Base-by-base conservation (phyloP, 345 rosid genomes). In the Lumnitzera racemosa region DNA sequence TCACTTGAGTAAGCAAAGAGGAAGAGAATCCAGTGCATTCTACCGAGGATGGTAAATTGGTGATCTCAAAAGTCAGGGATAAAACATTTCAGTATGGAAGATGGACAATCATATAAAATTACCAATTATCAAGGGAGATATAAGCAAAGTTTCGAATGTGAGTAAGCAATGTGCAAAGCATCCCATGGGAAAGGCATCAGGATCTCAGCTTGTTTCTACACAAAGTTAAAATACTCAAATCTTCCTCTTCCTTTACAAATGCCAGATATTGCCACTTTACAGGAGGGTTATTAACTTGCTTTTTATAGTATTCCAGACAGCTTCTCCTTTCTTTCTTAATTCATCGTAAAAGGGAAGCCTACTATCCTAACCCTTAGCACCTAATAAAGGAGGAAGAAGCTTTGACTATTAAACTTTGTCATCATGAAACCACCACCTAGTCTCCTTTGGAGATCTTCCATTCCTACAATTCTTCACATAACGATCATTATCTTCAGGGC, bases 341-440 rank as follows among this genome's bases (percentile, higher is more conserved):
- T 52, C 24, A 47, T n/a, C 29, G 15, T 52, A n/a, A 53, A 20
- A 41, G 65, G 59, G 71, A 61, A 55, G 65, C 61, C 61, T 24
- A 41, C 61, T 56, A 65, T 49, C 49, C 50, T 53, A 51, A 60
- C 15, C 25, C 20, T 46, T 54, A 50, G 52, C 12, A 14, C 36
- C 58, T 53, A 69, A 56, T 24, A 70, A 55, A 48, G 67, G 43
- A 74, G 23, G 29, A 58, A 47, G 64, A 70, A 58, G 66, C 68
- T 49, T 46, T 27, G 14, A 15, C 61, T 15, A 49, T 68, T 81
- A 94, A 47, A 90, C 97, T 74, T 91, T 91, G 64, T 91, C 95
- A 49, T 90, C 99, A 61, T 94, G 97, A 79, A 94, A 94, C 97
- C 96, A 94, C 99, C 99, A 94, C 80, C 99, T 84, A n/a, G 99